Evolutionary conservation across 2,329 filamentous ascomycete species (phyloP), one percentile per base, ranked within the genome.

Genomic region (Madurella fahalii): DNA sequence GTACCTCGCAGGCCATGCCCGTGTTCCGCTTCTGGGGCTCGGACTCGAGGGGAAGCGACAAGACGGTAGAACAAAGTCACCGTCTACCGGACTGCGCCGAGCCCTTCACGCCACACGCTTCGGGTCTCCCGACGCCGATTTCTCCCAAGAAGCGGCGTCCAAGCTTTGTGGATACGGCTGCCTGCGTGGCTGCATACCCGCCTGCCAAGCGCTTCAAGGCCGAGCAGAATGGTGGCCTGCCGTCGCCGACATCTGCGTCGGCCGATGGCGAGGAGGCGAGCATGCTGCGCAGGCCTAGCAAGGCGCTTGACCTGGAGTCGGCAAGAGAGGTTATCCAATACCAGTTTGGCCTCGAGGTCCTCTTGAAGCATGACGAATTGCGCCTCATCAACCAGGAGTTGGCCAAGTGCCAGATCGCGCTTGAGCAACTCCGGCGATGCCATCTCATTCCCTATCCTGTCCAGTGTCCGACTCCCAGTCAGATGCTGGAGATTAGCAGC

Each of bases 371-470:
- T 72, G 85, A 94, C 66, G 94, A 99, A 75, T 75, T 97, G 56
- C 89, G 92, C 54, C 79, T 96, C 63, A 96, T 97, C 70, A 90
- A 97, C 68, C 91, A 96, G 72, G 94, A 97, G 74, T 81, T 97
- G 61, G 93, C 90, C 61, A 97, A 96, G 75, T 96, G 92, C 68
- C 92, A 97, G 74, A 77, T 92, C 60, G 90, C 92, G 11, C 79
- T 97, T 63, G 94, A 99, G 73, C 94, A 97, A 74, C 77, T 99
- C 59, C 88, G 94, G 64, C 86, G 94, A 57, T 96, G 92, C 73
- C 86, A 94, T 68, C 78, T 97, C 62, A 93, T 96, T 63, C 93
- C 93, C 4, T 97, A 91, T 69, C 92, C 93, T 32, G 83, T 85
- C 60, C 82, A 83, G 59, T 79, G 82, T 59, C 81, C 83, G 40